phyloP scores from a whole-genome alignment of 1,284 basidiomycete species.

The Cerioporus squamosus region DNA sequence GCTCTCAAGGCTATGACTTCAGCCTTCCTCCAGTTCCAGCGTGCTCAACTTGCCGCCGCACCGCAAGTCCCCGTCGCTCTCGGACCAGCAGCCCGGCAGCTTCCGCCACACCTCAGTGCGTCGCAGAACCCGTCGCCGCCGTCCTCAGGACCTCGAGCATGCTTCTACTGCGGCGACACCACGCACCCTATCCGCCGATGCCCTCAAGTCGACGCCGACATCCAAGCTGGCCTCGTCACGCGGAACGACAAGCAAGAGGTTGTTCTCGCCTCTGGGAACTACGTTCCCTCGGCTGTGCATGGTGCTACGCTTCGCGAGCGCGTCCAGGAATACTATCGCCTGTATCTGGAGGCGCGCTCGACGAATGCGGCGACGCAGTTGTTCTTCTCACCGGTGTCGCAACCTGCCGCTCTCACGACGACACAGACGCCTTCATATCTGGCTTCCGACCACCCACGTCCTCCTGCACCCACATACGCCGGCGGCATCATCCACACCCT shows the following conservation, averaged over 20 bases:
- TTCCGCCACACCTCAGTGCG: neutral
- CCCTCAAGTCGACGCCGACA: conserved; percentile 8
- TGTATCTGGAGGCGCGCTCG: neutral
- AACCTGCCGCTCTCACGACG: neutral
- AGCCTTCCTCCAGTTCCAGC: neutral
- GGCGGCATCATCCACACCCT: too few species aligned
- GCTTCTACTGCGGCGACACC: conserved; percentile 5
- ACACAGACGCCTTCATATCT: neutral
- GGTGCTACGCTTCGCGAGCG: conserved; percentile 6
- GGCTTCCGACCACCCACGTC: too few species aligned
- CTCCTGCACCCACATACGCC: too few species aligned
- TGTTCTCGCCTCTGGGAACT: conserved; percentile 6
- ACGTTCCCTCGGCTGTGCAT: neutral
- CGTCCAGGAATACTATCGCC: neutral
- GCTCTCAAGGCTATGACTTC: too few species aligned
- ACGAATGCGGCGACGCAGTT: too few species aligned
- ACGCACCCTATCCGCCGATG: conserved; percentile 4
- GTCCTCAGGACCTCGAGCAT: neutral
- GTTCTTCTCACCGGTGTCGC: too few species aligned
- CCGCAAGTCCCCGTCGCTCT: neutral
- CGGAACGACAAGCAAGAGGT: neutral
- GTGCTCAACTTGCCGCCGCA: too few species aligned
- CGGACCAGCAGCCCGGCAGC: too few species aligned
- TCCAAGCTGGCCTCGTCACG: neutral
- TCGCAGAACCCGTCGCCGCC: neutral